Conservation (phyloP, 1,284 basidiomycete genomes). For the Puccinia polysora region DNA sequence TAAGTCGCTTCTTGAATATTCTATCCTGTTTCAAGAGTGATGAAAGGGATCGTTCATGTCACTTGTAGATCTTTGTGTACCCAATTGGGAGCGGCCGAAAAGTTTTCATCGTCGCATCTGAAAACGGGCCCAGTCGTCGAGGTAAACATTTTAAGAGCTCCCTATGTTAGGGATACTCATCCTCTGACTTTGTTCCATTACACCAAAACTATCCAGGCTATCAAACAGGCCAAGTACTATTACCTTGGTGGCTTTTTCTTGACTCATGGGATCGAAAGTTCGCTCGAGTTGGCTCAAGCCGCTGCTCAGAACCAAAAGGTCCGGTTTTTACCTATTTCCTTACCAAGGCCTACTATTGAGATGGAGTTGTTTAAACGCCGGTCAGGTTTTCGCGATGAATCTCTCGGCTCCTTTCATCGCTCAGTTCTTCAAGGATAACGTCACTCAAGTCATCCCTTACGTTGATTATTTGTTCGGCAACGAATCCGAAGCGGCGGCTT, state of each 20-base stretch:
- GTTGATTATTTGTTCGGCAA: constrained; percentile 86
- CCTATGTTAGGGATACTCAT: too few relatives aligned
- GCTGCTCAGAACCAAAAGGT: constrained; percentile 76
- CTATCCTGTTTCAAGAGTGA: neutral
- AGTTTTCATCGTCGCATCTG: constrained; percentile 37
- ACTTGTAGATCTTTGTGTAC: constrained; percentile 32
- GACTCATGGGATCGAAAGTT: constrained; percentile 78
- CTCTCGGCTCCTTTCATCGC: constrained; percentile 96
- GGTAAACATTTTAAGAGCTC: constrained; percentile 60
- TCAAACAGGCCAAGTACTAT: constrained; percentile 76
- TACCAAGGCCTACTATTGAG: neutral
- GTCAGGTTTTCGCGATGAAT: constrained; percentile 81
- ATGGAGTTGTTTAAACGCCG: neutral
- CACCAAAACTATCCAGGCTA: constrained; percentile 71
- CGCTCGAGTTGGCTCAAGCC: constrained; percentile 71
- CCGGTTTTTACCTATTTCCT: constrained; percentile 34
- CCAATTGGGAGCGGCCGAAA: constrained; percentile 30
- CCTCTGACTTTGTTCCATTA: constrained; percentile 80
- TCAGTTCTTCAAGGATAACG: constrained; percentile 81
- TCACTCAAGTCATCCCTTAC: constrained; percentile 73
- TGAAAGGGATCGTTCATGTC: too few relatives aligned
- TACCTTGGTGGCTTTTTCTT: constrained; percentile 98
- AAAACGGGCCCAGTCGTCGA: constrained; percentile 14
- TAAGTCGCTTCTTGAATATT: constrained; percentile 51
- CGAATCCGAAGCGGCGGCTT: constrained; percentile 87